A percentile compares a stretch with the other conserved stretches of the same genome.
These are phyloP conservation scores for Saturnispora besseyi DNA, from an alignment of 805 yeast genomes.

Conservation along the genomic window DNA sequence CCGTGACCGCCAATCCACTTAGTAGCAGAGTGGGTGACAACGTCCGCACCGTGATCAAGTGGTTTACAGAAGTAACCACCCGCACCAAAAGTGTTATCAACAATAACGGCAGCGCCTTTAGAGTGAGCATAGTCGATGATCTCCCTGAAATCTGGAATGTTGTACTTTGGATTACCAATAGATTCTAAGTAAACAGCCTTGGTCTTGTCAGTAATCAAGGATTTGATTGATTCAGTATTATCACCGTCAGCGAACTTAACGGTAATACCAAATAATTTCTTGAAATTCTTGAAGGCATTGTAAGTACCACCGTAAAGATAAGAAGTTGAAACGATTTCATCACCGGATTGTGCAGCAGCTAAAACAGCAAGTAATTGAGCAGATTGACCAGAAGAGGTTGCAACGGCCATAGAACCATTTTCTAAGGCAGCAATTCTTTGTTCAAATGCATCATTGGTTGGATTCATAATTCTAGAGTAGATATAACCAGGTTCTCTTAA, in stretches of 20 bases:
- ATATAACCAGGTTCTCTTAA: conserved; percentile 77
- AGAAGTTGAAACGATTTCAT: conserved; percentile 80
- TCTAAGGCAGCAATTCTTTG: conserved; percentile 88
- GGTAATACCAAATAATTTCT: conserved; percentile 72
- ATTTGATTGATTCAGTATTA: conserved; percentile 57
- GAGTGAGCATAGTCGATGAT: conserved; percentile 72
- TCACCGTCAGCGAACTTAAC: conserved; percentile 82
- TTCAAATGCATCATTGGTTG: conserved; percentile 87
- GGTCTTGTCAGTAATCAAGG: conserved; percentile 71
- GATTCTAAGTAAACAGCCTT: conserved; percentile 86
- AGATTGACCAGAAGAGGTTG: conserved; percentile 93
- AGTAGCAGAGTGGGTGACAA: conserved; percentile 89
- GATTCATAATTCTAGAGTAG: conserved; percentile 86
- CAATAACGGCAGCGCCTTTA: conserved; percentile 82
- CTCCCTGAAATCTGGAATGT: conserved; percentile 82
- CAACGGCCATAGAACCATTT: conserved; percentile 85
- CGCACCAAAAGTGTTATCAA: conserved; percentile 95
- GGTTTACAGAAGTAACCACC: conserved; percentile 87
- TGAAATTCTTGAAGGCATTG: conserved; percentile 90
- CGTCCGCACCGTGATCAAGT: conserved; percentile 82
- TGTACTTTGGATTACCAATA: conserved; percentile 88
- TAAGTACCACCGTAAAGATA: conserved; percentile 93
- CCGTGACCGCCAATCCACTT: conserved; percentile 99
- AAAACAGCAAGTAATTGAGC: conserved; percentile 83
- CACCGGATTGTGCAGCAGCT: conserved; percentile 80